phyloP scores from a whole-genome alignment of 2,329 filamentous ascomycete species.

The Rhinocladiella similis region DNA sequence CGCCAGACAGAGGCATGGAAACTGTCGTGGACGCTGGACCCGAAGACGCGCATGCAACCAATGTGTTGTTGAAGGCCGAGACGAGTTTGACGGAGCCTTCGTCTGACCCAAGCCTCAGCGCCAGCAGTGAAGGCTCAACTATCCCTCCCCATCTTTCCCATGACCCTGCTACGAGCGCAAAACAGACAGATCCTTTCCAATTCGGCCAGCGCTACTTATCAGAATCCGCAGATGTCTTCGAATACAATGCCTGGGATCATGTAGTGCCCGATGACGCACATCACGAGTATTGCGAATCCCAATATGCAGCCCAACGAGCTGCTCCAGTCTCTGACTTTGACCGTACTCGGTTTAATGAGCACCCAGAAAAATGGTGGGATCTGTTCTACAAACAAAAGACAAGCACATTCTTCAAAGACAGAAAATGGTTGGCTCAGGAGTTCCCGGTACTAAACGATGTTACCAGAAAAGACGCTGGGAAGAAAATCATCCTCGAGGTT shows the following conservation, averaged over 20 bases:
- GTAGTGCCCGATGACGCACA: constrained; percentile 90
- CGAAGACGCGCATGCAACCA: not conserved
- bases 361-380: constrained; percentile 97
- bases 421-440: constrained; percentile 95
- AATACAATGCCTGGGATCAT: constrained; percentile 99
- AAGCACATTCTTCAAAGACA: constrained; percentile 96
- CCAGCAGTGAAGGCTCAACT: constrained; percentile 27
- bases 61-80: not conserved
- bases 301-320: constrained; percentile 81
- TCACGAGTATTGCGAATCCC: constrained; percentile 78
- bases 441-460: constrained; percentile 84
- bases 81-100: not conserved
- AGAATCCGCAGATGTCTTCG: constrained; percentile 76
- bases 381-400: constrained; percentile 97
- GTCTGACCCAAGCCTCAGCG: not conserved
- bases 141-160: constrained; percentile 66
- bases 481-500: constrained; percentile 77
- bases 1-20: constrained; percentile 25
- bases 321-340: constrained; percentile 92
- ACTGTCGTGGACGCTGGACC: not conserved
- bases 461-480: constrained; percentile 68
- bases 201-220: constrained; percentile 88
- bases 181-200: constrained; percentile 88
- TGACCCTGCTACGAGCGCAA: constrained; percentile 72
- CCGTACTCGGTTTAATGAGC: constrained; percentile 80